Evolutionary conservation across 2,329 filamentous ascomycete genomes (phyloP).

Genomic region (Bisporella sp.): DNA sequence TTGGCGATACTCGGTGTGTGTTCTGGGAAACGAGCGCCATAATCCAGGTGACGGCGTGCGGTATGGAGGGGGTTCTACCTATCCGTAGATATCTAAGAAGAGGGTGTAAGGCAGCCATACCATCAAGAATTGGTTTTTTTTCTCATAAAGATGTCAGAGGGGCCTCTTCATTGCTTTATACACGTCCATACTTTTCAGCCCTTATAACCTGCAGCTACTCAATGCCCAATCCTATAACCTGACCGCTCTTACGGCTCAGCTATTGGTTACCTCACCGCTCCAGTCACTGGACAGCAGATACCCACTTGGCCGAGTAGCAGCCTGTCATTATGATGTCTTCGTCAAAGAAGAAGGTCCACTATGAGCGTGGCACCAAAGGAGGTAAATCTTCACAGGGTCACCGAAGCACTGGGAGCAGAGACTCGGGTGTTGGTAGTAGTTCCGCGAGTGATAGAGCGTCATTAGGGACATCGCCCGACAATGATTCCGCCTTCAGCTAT

Average conservation of each 20-base stretch:
- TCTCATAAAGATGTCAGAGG: background rate
- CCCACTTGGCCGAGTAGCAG: background rate
- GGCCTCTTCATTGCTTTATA: background rate
- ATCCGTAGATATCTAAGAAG: background rate
- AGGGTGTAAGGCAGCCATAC: background rate
- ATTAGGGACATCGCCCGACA: conserved; percentile 11
- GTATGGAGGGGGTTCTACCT: background rate
- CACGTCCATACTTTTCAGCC: background rate
- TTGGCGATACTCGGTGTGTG: background rate
- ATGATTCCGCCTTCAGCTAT: conserved; percentile 9
- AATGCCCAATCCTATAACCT: conserved; percentile 2
- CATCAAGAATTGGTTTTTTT: background rate
- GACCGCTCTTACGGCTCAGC: background rate
- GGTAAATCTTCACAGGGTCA: conserved; percentile 8
- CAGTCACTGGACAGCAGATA: background rate
- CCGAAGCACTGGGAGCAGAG: conserved; percentile 12
- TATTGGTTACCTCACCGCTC: background rate
- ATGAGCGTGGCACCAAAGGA: conserved; percentile 17
- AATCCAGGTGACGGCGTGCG: background rate
- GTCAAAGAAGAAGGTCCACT: conserved; percentile 21
- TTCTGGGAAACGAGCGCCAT: background rate
- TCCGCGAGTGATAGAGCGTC: conserved; percentile 19
- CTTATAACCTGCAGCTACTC: background rate
- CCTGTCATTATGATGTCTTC: conserved; percentile 15
- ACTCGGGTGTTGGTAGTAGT: conserved; percentile 19